Base-by-base conservation (phyloP, 495 filamentous ascomycete genomes). In the Rostrohypoxylon terebratum region DNA sequence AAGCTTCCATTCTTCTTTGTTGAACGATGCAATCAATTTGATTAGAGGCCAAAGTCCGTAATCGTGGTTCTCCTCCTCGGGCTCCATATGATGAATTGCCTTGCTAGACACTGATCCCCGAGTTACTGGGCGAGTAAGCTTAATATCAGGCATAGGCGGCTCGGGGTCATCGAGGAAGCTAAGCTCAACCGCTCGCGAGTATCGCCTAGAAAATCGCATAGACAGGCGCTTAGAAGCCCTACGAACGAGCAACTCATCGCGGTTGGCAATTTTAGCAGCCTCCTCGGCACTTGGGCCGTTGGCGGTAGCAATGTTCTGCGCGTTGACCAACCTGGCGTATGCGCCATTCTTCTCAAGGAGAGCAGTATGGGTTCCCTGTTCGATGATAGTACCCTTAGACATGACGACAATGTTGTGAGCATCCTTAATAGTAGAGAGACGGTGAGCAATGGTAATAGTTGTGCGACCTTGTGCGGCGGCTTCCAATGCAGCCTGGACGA, bases 331-430 rank as follows among this genome's bases (percentile, higher is more conserved):
- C 44, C 87, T 89, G 75, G 86, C 88, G 78, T 97, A 97, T 4
- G 92, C 88, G 40, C 86, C 87, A 34, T 83, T 77, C 13, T 74
- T 79, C 38, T 83, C 85, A 4, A 96, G 77, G 10, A 97, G 83
- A 16, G 90, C 83, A 60, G 93, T 86, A 74, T 97, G 94, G 5
- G 87, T 92, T 60, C 94, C 94, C 80, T 94, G 93, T 76, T 99
- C 96, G n/a, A 96, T 85, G 65, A 98, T 96, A 18, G 84, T 78
- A 55, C 96, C 96, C 62, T 91, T 81, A 11, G 89, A 86, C 90
- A 99, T 93, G 72, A 97, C 94, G 16, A 98, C 93, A 66, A 99
- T 99, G 76, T 97, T 99, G 77, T 97, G 91, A 0, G 94, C 95
- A 64, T 91, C 87, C 80, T 91, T 95, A 83, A 99, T 97, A 33